Percentiles rank a stretch among this genome's conserved stretches.
Evolutionary conservation across 768 basidiomycete species (phyloP).

Genomic region (Candolleomyces efflorescens): DNA sequence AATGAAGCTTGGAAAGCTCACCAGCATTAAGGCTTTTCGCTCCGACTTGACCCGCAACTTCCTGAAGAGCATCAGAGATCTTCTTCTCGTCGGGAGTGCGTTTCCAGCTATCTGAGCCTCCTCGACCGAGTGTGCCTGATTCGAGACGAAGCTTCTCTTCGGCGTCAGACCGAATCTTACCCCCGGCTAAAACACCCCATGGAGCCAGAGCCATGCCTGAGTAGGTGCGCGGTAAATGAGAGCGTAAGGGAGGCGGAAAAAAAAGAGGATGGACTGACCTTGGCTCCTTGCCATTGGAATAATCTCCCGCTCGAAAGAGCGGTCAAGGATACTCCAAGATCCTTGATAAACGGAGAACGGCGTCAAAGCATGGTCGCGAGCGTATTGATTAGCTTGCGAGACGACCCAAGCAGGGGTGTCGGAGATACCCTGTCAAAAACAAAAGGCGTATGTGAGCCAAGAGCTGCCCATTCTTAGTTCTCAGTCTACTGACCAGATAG

Average conservation of each 20-base stretch:
- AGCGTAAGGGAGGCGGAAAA: too few species aligned
- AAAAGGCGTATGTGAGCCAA: slow-evolving; percentile 12
- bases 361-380: slow-evolving; percentile 6
- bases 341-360: slow-evolving; percentile 11
- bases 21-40: background rate
- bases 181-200: slow-evolving; percentile 26
- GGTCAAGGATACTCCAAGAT: slow-evolving; percentile 9
- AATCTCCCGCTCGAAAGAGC: slow-evolving; percentile 11
- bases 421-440: slow-evolving; percentile 1
- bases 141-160: background rate
- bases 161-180: slow-evolving; percentile 49
- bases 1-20: too few species aligned
- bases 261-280: slow-evolving; percentile 24
- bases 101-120: background rate
- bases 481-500: slow-evolving; percentile 1
- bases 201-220: slow-evolving; percentile 28
- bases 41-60: too few species aligned
- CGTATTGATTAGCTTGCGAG: slow-evolving; percentile 12
- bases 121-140: background rate
- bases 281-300: slow-evolving; percentile 28
- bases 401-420: slow-evolving; percentile 11
- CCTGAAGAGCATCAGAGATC: background rate
- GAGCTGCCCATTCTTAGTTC: too few species aligned
- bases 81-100: slow-evolving; percentile 6
- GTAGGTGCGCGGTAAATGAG: background rate